Evolutionary conservation across 805 yeast species (phyloP).

Genomic region (Hermanozyma aechmeae): DNA sequence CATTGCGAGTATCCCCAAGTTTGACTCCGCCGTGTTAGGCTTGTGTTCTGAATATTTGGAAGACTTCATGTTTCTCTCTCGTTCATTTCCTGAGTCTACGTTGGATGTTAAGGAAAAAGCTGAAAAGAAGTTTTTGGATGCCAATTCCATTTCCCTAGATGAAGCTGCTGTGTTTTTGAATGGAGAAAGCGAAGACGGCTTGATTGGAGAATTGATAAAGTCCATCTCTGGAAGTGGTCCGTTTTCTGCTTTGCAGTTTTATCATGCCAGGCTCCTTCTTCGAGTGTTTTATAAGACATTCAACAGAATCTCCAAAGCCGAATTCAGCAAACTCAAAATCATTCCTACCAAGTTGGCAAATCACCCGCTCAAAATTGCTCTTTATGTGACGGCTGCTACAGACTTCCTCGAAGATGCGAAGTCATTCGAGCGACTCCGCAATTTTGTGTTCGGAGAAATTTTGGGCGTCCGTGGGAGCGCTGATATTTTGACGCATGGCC

Average conservation of each 20-base stretch:
- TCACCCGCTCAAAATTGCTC: conserved; percentile 21
- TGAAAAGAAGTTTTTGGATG: no score
- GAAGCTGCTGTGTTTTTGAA: no score
- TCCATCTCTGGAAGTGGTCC: conserved; percentile 7
- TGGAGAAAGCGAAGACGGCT: not conserved
- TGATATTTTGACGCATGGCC: conserved; percentile 34
- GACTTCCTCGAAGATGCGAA: conserved; percentile 25
- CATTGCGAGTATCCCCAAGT: no score
- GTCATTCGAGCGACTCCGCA: conserved; percentile 44
- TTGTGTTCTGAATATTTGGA: no score
- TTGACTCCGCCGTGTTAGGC: no score
- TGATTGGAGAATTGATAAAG: not conserved
- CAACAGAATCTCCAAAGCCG: conserved; percentile 13
- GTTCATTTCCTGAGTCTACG: no score
- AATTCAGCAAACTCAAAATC: conserved; percentile 19
- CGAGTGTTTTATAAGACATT: conserved; percentile 17
- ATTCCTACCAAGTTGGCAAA: conserved; percentile 22
- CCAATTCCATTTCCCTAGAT: no score
- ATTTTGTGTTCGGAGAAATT: conserved; percentile 54
- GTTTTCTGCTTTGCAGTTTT: conserved; percentile 5
- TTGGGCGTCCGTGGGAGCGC: conserved; percentile 39
- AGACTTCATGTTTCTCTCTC: no score
- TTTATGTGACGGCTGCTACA: conserved; percentile 21
- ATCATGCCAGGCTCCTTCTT: conserved; percentile 16
- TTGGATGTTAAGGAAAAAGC: no score